Conservation (phyloP, 345 rosid genomes). For the Gossypium australe region DNA sequence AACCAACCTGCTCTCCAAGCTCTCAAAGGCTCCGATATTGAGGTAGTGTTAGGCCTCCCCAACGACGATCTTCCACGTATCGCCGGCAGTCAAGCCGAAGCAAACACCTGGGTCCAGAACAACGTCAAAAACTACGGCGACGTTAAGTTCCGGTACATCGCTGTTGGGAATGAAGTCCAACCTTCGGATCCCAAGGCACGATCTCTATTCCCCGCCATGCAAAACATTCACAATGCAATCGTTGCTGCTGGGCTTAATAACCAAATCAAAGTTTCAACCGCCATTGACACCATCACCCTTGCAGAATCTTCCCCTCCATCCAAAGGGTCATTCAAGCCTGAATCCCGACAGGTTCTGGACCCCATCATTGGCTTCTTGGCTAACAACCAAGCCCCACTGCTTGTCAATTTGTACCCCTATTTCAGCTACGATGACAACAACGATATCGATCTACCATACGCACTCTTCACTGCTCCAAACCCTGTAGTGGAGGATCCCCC, state of each 20-base stretch:
- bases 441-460: slow-evolving; percentile 24
- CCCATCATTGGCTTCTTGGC: slow-evolving; percentile 36
- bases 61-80: slow-evolving; percentile 22
- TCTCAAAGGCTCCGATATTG: slow-evolving; percentile 43
- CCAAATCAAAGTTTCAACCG: slow-evolving; percentile 34
- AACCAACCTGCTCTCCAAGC: slow-evolving; percentile 34
- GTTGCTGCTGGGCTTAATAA: slow-evolving; percentile 18
- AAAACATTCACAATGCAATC: slow-evolving; percentile 24
- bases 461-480: slow-evolving; percentile 27
- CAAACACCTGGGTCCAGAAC: not conserved
- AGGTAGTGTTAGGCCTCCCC: slow-evolving; percentile 43
- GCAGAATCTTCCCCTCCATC: slow-evolving; percentile 36
- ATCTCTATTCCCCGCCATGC: slow-evolving; percentile 29
- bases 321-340: slow-evolving; percentile 21
- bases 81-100: slow-evolving; percentile 6
- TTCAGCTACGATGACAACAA: slow-evolving; percentile 16
- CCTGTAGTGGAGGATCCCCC: slow-evolving; percentile 13
- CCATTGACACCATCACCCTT: slow-evolving; percentile 16
- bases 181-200: slow-evolving; percentile 19
- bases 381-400: slow-evolving; percentile 36
- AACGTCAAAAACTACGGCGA: slow-evolving; percentile 17
- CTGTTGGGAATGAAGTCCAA: slow-evolving; percentile 58
- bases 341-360: slow-evolving; percentile 18
- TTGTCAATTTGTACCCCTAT: slow-evolving; percentile 43
- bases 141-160: slow-evolving; percentile 46